A percentile compares a stretch with the other conserved stretches of the same genome.
These are phyloP conservation scores for Stereocaulon alpinum DNA, from an alignment of 495 filamentous ascomycete genomes.

Conservation along the genomic window DNA sequence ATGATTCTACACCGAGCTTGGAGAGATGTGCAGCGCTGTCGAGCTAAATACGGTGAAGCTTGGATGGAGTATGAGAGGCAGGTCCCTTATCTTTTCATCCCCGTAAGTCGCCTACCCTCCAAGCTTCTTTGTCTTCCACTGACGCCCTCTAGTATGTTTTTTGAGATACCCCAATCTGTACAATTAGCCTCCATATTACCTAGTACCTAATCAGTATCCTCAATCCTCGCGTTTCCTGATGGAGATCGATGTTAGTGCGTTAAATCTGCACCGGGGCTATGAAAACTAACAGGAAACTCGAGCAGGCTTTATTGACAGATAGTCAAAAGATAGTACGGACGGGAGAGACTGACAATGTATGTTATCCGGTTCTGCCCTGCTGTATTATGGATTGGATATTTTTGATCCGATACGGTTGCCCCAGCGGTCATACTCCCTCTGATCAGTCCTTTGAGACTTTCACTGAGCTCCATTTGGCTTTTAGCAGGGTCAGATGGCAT, in stretches of 20 bases:
- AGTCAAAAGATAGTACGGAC: too few species aligned
- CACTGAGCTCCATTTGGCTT: background rate
- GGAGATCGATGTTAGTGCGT: background rate
- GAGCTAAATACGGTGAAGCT: conserved; percentile 79
- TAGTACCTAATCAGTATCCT: background rate
- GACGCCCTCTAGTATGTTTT: conserved; percentile 28
- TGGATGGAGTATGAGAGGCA: conserved; percentile 82
- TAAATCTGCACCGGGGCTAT: background rate
- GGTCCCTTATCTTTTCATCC: conserved; percentile 94
- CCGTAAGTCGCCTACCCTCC: conserved; percentile 49
- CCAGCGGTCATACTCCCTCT: too few species aligned
- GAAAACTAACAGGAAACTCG: background rate
- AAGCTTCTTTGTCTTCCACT: conserved; percentile 10
- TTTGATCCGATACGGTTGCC: too few species aligned
- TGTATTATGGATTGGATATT: too few species aligned
- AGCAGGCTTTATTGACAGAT: too few species aligned
- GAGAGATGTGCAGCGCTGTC: conserved; percentile 77
- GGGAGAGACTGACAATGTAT: too few species aligned
- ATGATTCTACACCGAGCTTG: conserved; percentile 89
- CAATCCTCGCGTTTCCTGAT: background rate
- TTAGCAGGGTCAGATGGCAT: background rate
- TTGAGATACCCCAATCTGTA: conserved; percentile 19
- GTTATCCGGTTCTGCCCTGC: too few species aligned
- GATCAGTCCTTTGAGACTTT: too few species aligned
- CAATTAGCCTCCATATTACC: background rate